phyloP scores from a whole-genome alignment of 208 protist species.

The Acanthamoeba sp. region DNA sequence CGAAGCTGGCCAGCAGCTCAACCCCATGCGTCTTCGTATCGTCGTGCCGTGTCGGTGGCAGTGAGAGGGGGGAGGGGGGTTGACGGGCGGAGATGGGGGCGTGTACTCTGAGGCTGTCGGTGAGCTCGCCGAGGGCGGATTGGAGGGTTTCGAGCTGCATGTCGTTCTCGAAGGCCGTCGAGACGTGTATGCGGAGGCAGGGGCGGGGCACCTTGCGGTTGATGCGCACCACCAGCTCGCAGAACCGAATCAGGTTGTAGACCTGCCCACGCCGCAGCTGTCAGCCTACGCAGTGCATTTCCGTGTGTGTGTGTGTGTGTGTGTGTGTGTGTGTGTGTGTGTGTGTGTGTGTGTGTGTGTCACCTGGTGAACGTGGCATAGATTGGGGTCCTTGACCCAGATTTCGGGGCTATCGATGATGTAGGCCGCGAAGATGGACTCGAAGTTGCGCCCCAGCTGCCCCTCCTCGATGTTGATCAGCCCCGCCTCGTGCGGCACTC shows the following conservation, averaged over 20 bases:
- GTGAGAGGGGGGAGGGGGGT: too few species aligned
- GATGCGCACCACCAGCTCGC: slow-evolving; percentile 46
- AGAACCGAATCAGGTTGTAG: slow-evolving; percentile 52
- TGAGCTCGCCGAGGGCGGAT: neutral
- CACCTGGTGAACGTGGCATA: neutral
- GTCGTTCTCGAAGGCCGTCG: slow-evolving; percentile 48
- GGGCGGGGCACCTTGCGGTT: slow-evolving; percentile 38
- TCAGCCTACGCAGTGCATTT: too few species aligned
- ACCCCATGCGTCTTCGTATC: neutral
- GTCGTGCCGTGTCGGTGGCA: neutral
- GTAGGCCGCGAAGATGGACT: slow-evolving; percentile 33
- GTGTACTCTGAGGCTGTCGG: slow-evolving; percentile 5
- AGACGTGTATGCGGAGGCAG: neutral
- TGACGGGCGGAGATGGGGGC: neutral
- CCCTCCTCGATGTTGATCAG: slow-evolving; percentile 52
- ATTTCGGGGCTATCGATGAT: slow-evolving; percentile 14
- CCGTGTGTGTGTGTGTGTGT: too few species aligned
- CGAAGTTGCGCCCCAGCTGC: slow-evolving; percentile 16
- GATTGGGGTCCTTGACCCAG: neutral
- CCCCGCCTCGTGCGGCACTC: neutral
- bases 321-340: too few species aligned
- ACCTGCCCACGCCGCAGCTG: neutral
- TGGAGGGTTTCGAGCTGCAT: slow-evolving; percentile 25
- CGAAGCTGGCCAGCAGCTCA: neutral
- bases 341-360: neutral